phyloP scores from a whole-genome alignment of 176 grass and related monocot species.

The Aegilops sharonensis region DNA sequence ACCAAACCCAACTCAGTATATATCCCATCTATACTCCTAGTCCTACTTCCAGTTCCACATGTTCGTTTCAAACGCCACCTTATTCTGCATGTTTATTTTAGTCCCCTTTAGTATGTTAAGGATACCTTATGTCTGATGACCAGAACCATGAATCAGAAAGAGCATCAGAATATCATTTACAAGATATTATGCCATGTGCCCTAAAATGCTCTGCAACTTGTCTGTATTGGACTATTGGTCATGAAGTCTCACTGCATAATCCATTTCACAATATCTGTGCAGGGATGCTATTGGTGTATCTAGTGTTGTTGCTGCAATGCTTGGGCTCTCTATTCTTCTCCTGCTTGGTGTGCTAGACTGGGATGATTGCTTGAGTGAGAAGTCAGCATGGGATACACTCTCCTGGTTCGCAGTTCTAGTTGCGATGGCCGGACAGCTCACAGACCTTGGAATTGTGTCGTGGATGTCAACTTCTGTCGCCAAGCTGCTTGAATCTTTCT shows the following conservation, averaged over 20 bases:
- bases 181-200: background rate
- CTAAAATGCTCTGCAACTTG: background rate
- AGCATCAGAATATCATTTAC: conserved; percentile 13
- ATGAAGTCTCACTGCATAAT: background rate
- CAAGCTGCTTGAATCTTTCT: conserved; percentile 64
- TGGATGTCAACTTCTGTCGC: conserved; percentile 82
- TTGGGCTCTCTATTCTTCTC: conserved; percentile 88
- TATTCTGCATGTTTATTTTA: background rate
- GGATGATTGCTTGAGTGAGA: conserved; percentile 91
- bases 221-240: background rate
- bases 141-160: background rate
- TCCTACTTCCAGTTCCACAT: background rate
- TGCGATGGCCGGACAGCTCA: conserved; percentile 80
- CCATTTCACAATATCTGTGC: background rate
- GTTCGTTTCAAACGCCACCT: background rate
- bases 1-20: background rate
- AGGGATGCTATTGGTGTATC: conserved; percentile 70
- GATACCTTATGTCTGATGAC: background rate
- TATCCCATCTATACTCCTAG: background rate
- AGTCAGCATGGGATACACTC: conserved; percentile 86
- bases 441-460: conserved; percentile 77
- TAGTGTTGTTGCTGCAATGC: conserved; percentile 87
- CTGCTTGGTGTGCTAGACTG: conserved; percentile 78
- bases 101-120: background rate
- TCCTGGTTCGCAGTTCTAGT: conserved; percentile 87